Evolutionary conservation across 1,284 basidiomycete species (phyloP).

Genomic region (Salmacisia buchloeana): DNA sequence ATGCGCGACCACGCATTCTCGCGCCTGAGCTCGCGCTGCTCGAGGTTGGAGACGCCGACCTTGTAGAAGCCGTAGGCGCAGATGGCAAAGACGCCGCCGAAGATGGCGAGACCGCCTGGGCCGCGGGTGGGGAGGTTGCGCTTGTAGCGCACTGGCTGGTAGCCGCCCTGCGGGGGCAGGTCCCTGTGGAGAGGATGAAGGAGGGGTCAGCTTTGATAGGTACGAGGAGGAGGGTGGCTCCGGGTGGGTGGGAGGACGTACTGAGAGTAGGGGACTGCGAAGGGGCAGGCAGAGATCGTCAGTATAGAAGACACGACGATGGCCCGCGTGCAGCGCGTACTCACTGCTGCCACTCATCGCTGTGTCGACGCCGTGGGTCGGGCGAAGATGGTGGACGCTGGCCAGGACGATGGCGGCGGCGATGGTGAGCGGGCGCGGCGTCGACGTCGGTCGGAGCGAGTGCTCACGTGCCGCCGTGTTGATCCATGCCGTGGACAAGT

Average conservation of each 20-base stretch:
- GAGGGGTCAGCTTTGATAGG: neutral
- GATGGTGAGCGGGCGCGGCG: too few species aligned
- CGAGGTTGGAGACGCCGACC: slow-evolving; percentile 80
- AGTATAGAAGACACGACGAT: neutral
- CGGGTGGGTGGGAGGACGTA: slow-evolving; percentile 12
- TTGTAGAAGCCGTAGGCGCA: slow-evolving; percentile 91
- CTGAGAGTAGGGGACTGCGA: slow-evolving; percentile 30
- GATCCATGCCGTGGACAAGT: too few species aligned
- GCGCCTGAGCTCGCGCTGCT: slow-evolving; percentile 85
- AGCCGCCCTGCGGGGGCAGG: slow-evolving; percentile 89
- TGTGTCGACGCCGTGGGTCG: too few species aligned
- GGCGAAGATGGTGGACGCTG: too few species aligned
- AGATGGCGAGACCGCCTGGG: slow-evolving; percentile 77
- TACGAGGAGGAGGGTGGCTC: neutral
- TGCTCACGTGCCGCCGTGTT: too few species aligned
- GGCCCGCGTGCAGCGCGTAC: neutral
- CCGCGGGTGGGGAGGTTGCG: slow-evolving; percentile 90
- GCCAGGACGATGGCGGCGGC: too few species aligned
- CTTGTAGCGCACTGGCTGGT: slow-evolving; percentile 89
- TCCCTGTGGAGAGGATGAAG: slow-evolving; percentile 54
- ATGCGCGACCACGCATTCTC: slow-evolving; percentile 95
- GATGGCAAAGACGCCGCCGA: slow-evolving; percentile 74
- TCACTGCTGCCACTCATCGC: slow-evolving; percentile 8
- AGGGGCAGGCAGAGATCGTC: neutral
- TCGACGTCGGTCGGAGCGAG: too few species aligned